Evolutionary conservation across 83 land plant genomes (phyloP).

Genomic region (Diphasiastrum complanatum): DNA sequence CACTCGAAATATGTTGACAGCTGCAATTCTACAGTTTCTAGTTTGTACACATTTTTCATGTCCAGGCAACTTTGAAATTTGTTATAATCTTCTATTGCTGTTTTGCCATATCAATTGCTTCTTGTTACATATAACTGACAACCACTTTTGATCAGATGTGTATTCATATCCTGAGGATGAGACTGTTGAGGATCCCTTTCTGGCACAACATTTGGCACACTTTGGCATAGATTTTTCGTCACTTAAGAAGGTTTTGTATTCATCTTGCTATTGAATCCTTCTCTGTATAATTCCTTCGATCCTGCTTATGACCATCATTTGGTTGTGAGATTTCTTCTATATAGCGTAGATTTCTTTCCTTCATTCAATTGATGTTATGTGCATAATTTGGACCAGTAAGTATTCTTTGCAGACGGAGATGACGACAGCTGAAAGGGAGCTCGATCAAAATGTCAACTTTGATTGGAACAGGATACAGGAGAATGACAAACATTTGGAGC

Average conservation of each 20-base stretch:
- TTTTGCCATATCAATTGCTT: too few relatives aligned
- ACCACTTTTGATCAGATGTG: slow-evolving; percentile 92
- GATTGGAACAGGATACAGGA: slow-evolving; percentile 99
- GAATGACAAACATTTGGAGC: slow-evolving; percentile 91
- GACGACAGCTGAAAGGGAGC: slow-evolving; percentile 98
- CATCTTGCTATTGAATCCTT: not conserved
- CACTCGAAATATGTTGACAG: too few relatives aligned
- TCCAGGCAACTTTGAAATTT: too few relatives aligned
- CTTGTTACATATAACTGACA: too few relatives aligned
- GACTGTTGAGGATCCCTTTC: slow-evolving; percentile 81
- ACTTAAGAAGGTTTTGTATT: slow-evolving; percentile 58
- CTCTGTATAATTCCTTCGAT: too few relatives aligned
- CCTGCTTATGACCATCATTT: too few relatives aligned
- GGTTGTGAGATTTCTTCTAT: too few relatives aligned
- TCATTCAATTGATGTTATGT: not conserved
- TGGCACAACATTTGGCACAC: slow-evolving; percentile 86
- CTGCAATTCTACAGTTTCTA: too few relatives aligned
- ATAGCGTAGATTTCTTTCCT: too few relatives aligned
- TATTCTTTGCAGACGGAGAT: slow-evolving; percentile 74
- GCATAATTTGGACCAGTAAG: not conserved
- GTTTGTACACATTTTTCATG: too few relatives aligned
- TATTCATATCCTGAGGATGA: slow-evolving; percentile 97
- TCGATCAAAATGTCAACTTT: slow-evolving; percentile 93
- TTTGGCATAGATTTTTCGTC: slow-evolving; percentile 98
- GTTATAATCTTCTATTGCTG: too few relatives aligned